phyloP scores from a whole-genome alignment of 2,329 filamentous ascomycete genomes.

The Byssothecium circinans region DNA sequence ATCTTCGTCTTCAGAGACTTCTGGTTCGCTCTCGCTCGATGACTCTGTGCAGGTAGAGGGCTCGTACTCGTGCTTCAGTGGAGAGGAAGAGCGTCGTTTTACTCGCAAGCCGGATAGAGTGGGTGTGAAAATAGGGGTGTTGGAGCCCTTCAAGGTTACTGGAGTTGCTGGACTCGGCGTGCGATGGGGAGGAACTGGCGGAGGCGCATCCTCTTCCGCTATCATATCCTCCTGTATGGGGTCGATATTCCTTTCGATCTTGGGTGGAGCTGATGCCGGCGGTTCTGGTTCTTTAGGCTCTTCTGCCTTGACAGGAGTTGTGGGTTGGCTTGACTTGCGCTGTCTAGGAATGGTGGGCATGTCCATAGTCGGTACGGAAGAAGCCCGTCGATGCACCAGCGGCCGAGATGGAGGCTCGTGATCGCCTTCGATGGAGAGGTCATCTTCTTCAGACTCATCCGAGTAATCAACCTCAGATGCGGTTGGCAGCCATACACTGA shows the following conservation, averaged over 20 bases:
- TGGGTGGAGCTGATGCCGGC: conserved; percentile 33
- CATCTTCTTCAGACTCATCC: conserved; percentile 39
- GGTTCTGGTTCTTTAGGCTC: conserved; percentile 16
- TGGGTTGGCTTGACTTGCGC: conserved; percentile 45
- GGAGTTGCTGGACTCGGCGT: conserved; percentile 56
- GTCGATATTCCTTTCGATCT: conserved; percentile 26
- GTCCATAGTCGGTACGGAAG: conserved; percentile 52
- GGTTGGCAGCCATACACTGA: conserved; percentile 53
- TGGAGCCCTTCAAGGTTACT: conserved; percentile 47
- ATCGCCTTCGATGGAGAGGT: conserved; percentile 20
- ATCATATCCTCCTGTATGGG: conserved; percentile 18
- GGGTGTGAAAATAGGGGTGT: conserved; percentile 54
- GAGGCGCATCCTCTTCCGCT: conserved; percentile 26
- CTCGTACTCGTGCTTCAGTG: conserved; percentile 94
- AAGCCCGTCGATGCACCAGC: conserved; percentile 47
- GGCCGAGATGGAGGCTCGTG: conserved; percentile 36
- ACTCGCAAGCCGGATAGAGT: conserved; percentile 46
- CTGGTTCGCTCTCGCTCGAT: conserved; percentile 60
- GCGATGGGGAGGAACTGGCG: conserved; percentile 55
- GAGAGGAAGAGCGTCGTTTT: conserved; percentile 80
- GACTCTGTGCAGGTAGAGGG: conserved; percentile 74
- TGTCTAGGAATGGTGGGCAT: conserved; percentile 51
- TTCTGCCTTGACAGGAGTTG: conserved; percentile 30
- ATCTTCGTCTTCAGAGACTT: conserved; percentile 54
- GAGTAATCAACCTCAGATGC: conserved; percentile 41